A percentile compares a stretch with the other conserved stretches of the same genome.
These are phyloP conservation scores for Lachnellula suecica DNA, from an alignment of 2,329 filamentous ascomycete genomes.

Conservation along the genomic window DNA sequence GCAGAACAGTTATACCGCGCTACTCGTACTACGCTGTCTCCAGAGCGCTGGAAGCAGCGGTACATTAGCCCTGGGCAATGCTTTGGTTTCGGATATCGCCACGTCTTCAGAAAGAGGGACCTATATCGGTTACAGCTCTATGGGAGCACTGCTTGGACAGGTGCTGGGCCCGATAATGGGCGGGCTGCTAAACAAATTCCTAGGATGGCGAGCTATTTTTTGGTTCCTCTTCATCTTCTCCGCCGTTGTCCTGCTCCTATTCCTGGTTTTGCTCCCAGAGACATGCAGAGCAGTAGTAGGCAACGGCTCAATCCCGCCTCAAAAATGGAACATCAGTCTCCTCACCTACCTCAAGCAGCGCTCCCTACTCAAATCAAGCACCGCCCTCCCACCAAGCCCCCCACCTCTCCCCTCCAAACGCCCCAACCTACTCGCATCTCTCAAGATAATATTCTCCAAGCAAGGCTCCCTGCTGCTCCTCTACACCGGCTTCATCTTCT, in stretches of 20 bases:
- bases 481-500: no score
- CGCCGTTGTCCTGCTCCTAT: constrained; percentile 7
- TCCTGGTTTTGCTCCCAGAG: constrained; percentile 22
- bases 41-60: constrained; percentile 53
- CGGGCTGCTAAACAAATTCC: constrained; percentile 39
- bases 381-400: no score
- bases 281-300: constrained; percentile 22
- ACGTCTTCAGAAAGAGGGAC: constrained; percentile 65
- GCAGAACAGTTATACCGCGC: constrained; percentile 44
- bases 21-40: constrained; percentile 52
- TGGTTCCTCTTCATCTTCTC: constrained; percentile 34
- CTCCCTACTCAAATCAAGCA: no score
- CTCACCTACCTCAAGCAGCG: no score
- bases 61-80: constrained; percentile 64
- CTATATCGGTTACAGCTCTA: constrained; percentile 64
- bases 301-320: no score
- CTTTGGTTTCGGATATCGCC: constrained; percentile 67
- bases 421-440: no score
- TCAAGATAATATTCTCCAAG: no score
- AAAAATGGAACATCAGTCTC: no score
- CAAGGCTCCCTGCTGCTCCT: no score
- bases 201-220: constrained; percentile 49
- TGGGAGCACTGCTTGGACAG: constrained; percentile 34
- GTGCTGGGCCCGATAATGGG: constrained; percentile 47
- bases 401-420: no score